Base-by-base conservation (phyloP, 257 asterid species). In the Petunia secreta region DNA sequence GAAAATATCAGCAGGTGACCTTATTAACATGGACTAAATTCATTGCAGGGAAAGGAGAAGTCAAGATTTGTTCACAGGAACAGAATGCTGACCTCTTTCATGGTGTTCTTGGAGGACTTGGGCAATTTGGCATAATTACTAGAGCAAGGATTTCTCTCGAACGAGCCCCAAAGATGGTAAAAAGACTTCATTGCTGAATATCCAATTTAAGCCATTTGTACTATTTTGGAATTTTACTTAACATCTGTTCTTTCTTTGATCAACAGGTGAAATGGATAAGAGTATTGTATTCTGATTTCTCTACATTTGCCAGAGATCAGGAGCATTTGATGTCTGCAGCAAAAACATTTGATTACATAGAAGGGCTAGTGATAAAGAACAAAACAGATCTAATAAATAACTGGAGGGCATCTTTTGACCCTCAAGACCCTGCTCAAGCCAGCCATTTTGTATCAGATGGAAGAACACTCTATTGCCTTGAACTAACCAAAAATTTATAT, bases 211-310 rank as follows among this genome's bases (percentile, higher is more conserved):
- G 38, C 15, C 39, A 59, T 59, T 39, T 0, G 2, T 10, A 11
- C 11, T n/a, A 0, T 14, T 38, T 34, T 57, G 9, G 38, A 25
- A 6, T 44, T 44, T 78, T 25, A 63, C 16, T n/a, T 55, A 34
- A 40, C 73, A 39, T 78, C 62, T 82, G 11, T 54, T 11, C 36
- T 78, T 67, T 80, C 14, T 53, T 83, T 73, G 48, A 8, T 84
- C 39, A 66, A 80, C 92, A 95, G 99, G 99, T 93, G 83, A 95
- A 93, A 80, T 93, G 98, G 99, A 92, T 95, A 74, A 85, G 97
- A 81, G 90, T 90, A 67, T 87, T 95, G 5, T 95, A 95, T 77
- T 89, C 97, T 39, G 97, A 93, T 75, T 95, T 95, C 91, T 55
- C 89, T 14, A 84, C 84, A 60, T 95, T 95, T 62, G 73, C 91